Evolutionary conservation across 1,284 basidiomycete species (phyloP), one percentile per base, ranked within the genome.

Genomic region (Macrocystidia cucumis): DNA sequence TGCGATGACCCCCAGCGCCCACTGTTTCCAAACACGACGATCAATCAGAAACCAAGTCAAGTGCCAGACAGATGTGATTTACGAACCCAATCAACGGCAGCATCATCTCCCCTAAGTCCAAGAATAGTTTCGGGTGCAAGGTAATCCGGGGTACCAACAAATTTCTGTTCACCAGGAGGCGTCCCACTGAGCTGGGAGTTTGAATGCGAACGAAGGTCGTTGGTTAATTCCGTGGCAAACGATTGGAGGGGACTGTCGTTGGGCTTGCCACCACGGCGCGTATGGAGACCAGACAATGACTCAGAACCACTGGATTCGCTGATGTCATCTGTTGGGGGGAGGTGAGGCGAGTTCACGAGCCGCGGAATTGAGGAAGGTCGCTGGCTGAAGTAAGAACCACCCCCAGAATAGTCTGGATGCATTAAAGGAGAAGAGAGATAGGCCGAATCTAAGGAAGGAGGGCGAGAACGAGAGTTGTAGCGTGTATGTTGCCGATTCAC

Each of bases 1-100:
- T 18, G 92, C 86, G 51, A 99, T 96, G 29, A 98, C 92, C 42
- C 96, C 96, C 22, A 98, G 73, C 9, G 96, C 96, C 96, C 96
- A 99, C 82, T 84, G 45, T 44, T 29, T n/a, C n/a, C n/a, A n/a
- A n/a, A n/a, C n/a, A n/a, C n/a, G n/a, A 38, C 40, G 44, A 40
- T 33, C 46, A 44, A 46, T 48, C 33, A 38, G 38, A 38, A 19
- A 39, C 28, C 24, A 14, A 20, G 11, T 12, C 36, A 11, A 40
- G 28, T 14, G 14, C 32, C 34, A 39, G 26, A 38, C 37, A 20
- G 23, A 44, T 27, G 36, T 30, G 29, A 30, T 11, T 12, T 17
- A 55, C 48, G 13, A 59, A 91, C 89, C 92, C 96, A 99, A 65
- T 99, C 96, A 43, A 98, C 96, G 9, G 85, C 82, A 27, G 84